Evolutionary conservation across 768 basidiomycete genomes (phyloP).

Genomic region (Lentinula detonsa): DNA sequence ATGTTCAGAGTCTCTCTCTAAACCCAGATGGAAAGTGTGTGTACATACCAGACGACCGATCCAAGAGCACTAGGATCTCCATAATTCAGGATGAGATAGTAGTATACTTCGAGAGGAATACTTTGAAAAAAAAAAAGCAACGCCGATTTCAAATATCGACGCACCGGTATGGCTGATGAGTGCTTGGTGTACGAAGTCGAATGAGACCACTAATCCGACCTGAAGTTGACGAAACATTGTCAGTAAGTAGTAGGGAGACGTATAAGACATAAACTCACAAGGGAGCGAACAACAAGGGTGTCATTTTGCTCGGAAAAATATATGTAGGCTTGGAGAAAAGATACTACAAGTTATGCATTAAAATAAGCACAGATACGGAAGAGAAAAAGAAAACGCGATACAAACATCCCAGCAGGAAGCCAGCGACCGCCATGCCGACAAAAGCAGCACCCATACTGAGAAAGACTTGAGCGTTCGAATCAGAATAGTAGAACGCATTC

Average conservation of each 20-base stretch:
- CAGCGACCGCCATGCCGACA: conserved; percentile 1
- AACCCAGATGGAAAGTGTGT: background rate
- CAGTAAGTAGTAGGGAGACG: background rate
- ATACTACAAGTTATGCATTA: conserved; percentile 14
- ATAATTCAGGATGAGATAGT: background rate
- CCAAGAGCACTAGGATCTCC: background rate
- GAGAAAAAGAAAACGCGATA: background rate
- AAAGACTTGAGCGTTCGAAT: background rate
- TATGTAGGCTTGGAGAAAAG: conserved; percentile 39
- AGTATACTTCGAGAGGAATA: background rate
- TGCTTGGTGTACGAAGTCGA: conserved; percentile 43
- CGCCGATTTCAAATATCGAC: conserved; percentile 9
- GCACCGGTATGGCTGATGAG: conserved; percentile 41
- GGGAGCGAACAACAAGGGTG: conserved; percentile 30
- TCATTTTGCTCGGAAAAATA: conserved; percentile 41
- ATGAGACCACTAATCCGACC: conserved; percentile 34
- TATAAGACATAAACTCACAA: conserved; percentile 22
- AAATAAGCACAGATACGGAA: background rate
- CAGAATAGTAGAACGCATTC: background rate
- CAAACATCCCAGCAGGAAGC: background rate
- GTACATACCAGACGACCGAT: background rate
- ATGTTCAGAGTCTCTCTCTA: background rate
- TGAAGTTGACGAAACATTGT: conserved; percentile 6
- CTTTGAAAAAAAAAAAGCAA: background rate
- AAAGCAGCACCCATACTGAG: conserved; percentile 7